phyloP scores from a whole-genome alignment of 2,329 filamentous ascomycete species.

The Talaromyces piceae region DNA sequence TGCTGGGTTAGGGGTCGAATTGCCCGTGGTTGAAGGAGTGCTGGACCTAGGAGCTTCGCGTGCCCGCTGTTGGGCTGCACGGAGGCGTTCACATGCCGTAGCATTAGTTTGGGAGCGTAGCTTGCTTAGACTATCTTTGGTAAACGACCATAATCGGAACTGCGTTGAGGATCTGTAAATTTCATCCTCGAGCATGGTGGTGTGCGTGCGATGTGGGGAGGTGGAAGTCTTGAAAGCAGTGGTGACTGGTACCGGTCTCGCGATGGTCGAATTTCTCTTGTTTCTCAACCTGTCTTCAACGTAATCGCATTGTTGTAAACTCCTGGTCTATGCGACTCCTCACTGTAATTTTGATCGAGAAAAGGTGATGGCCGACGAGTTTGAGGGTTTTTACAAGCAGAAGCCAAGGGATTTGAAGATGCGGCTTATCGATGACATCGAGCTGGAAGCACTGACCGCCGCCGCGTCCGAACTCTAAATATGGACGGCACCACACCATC shows the following conservation, averaged over 20 bases:
- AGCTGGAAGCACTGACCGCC: background rate
- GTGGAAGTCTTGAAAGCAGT: no score
- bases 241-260: background rate
- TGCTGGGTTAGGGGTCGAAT: slow-evolving; percentile 23
- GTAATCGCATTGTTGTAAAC: background rate
- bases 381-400: background rate
- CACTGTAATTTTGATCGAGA: background rate
- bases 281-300: background rate
- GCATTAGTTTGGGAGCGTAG: slow-evolving; percentile 73
- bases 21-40: slow-evolving; percentile 25
- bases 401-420: background rate
- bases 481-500: no score
- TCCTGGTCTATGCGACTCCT: background rate
- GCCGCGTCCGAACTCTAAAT: background rate
- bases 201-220: background rate
- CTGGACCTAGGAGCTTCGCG: slow-evolving; percentile 28
- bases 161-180: slow-evolving; percentile 86
- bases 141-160: slow-evolving; percentile 88
- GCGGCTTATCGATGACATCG: background rate
- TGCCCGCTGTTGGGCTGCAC: slow-evolving; percentile 48
- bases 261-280: background rate
- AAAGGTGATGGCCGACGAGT: background rate
- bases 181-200: slow-evolving; percentile 75
- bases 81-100: slow-evolving; percentile 63
- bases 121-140: slow-evolving; percentile 60